Base-by-base conservation (phyloP, 768 basidiomycete genomes). In the Royoungia palumana region DNA sequence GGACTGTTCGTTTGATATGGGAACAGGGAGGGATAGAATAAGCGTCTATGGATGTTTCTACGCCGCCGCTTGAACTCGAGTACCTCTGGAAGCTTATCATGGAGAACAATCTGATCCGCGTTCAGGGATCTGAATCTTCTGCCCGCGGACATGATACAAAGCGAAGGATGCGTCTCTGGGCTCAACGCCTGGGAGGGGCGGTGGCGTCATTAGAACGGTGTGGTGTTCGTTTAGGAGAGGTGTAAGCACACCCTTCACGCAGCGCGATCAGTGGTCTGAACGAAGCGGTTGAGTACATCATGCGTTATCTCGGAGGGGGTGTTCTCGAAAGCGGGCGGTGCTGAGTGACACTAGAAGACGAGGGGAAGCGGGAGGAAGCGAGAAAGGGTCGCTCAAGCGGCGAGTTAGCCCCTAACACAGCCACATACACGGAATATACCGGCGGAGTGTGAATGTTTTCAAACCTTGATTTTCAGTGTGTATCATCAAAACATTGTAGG, bases 101-200 rank as follows among this genome's bases (percentile, higher is more conserved):
- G 95, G 12, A 89, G 81, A 41, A 93, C 75, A 61, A 96, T 87
- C 70, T 91, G 87, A 62, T 94, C 89, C 4, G 79, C 79, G 35
- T 85, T n/a, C 83, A 41, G 93, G 93, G 3, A 88, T 85, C 63
- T 89, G 84, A 76, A 96, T 91, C 61, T 80, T 84, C 90, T 94
- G 60, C 6, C n/a, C 41, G 38, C 41, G 17, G 27, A 37, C 28
- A 46, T 53, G 54, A n/a, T n/a, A n/a, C n/a, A n/a, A n/a, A n/a
- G n/a, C n/a, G 78, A 96, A 97, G 50, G 86, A 84, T 92, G 86
- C 93, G 97, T 95, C 74, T 98, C 93, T 35, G 83, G 85, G 71
- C 92, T 87, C 73, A 97, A 96, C 12, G 61, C 60, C 75, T 77
- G 16, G 28, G 37, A 36, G 27, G 32, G 30, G 46, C 5, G 72